These are phyloP conservation scores for Polymyxa betae DNA, from an alignment of 208 protist species.

Conservation along the genomic window DNA sequence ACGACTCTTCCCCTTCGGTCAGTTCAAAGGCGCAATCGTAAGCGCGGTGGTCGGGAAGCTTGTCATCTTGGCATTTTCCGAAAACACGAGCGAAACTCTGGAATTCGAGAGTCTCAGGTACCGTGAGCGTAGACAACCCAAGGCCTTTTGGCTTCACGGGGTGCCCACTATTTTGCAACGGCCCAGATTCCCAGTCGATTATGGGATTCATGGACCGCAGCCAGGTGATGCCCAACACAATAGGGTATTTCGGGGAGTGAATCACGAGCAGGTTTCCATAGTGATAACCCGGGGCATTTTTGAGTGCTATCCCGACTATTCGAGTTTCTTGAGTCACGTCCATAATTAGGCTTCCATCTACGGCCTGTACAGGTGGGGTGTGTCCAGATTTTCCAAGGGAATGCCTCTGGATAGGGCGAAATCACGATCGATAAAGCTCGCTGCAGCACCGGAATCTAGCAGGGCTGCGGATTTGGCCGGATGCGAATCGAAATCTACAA, in stretches of 20 bases:
- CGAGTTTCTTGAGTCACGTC: neutral
- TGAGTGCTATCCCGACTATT: neutral
- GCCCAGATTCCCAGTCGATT: neutral
- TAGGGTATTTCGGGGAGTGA: neutral
- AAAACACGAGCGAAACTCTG: neutral
- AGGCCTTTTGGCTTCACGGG: neutral
- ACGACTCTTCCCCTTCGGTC: neutral
- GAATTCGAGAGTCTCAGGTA: neutral
- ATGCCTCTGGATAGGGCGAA: neutral
- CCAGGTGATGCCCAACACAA: neutral
- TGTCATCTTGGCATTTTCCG: neutral
- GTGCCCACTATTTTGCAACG: neutral
- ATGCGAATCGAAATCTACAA: neutral
- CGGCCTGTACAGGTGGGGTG: neutral
- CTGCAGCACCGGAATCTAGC: neutral
- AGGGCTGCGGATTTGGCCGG: neutral
- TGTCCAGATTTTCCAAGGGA: neutral
- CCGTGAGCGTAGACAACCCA: neutral
- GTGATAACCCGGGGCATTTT: neutral
- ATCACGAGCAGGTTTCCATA: neutral
- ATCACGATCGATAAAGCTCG: neutral
- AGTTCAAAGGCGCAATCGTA: neutral
- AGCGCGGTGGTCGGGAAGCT: neutral
- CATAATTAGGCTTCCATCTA: neutral
- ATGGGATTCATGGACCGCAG: neutral